Evolutionary conservation across 2,329 filamentous ascomycete species (phyloP), one percentile per base, ranked within the genome.

Genomic region (Gyromitra esculenta): DNA sequence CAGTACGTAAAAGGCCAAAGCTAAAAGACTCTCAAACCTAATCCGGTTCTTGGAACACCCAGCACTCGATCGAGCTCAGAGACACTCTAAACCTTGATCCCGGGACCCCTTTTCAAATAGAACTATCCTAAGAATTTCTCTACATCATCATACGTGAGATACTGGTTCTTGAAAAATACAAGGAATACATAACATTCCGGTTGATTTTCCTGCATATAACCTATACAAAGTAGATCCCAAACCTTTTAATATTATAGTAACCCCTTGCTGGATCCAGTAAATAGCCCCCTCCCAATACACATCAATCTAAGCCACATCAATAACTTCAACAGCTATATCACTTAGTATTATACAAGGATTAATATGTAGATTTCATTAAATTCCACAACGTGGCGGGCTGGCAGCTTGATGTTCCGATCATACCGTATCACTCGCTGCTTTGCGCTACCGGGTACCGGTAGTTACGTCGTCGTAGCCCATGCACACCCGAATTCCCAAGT

Each of bases 341-440:
- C 6, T 8, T 15, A 25, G 50, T 39, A 15, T 52, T 37, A 50
- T 1, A 15, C 31, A 59, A 31, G 25, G 25, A 31, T 31, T 31
- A 31, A 31, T 31, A 31, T 31, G 4, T n/a, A 31, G n/a, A 39
- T 18, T 15, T 39, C 25, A 31, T 31, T 15, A 15, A 45, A 5
- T 15, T 45, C 43, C 43, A 45, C 43, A 45, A 45, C 43, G 43
- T 45, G 11, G 43, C 9, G 3, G 43, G 43, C 11, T 45, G 43
- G 25, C 25, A 31, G 25, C 25, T 31, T 31, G 25, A 31, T 4
- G 25, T 4, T 15, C 15, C 43, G 41, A 3, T 67, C 70, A 73
- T 57, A n/a, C 5, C 2, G 2, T 66, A 67, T 73, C 70, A 73
- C 70, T 73, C 70, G 69, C 1, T 48, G 4, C 1, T 18, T 41